A percentile compares a stretch with the other conserved stretches of the same genome.
Evolutionary conservation across 305 asterid genomes (phyloP).

Genomic region (Fraxinus velutina): DNA sequence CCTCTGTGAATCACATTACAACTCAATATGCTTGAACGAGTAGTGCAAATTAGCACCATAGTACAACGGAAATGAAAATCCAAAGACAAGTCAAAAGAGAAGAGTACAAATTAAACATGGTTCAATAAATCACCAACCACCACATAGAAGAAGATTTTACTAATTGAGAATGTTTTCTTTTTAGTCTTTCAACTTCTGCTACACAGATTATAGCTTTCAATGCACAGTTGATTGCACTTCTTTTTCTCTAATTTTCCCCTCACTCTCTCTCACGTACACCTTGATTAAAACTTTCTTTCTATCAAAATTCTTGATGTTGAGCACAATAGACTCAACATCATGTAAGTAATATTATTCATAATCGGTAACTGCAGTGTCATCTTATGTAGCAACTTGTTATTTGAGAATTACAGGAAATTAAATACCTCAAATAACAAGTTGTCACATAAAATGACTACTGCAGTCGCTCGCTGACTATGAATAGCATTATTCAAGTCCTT

Average conservation of each 20-base stretch:
- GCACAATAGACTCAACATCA: neutral
- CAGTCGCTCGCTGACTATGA: neutral
- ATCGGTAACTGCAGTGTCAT: too few relatives aligned
- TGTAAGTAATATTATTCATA: too few relatives aligned
- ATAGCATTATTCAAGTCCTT: neutral
- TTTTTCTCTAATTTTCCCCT: neutral
- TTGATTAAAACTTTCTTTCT: neutral
- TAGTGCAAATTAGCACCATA: neutral
- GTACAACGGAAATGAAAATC: neutral
- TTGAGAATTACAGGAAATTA: too few relatives aligned
- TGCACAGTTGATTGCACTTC: neutral
- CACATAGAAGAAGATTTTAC: neutral
- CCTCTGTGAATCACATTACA: neutral
- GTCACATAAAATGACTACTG: neutral
- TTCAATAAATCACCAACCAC: neutral
- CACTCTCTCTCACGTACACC: neutral
- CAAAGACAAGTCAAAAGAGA: neutral
- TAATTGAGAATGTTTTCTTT: neutral
- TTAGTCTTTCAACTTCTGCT: neutral
- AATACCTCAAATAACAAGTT: too few relatives aligned
- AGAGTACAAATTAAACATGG: neutral
- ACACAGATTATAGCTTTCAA: neutral
- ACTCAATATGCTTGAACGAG: neutral
- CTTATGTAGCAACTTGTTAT: neutral
- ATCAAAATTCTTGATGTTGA: neutral